phyloP scores from a whole-genome alignment of 495 filamentous ascomycete genomes.

The Chlorociboria aeruginascens region DNA sequence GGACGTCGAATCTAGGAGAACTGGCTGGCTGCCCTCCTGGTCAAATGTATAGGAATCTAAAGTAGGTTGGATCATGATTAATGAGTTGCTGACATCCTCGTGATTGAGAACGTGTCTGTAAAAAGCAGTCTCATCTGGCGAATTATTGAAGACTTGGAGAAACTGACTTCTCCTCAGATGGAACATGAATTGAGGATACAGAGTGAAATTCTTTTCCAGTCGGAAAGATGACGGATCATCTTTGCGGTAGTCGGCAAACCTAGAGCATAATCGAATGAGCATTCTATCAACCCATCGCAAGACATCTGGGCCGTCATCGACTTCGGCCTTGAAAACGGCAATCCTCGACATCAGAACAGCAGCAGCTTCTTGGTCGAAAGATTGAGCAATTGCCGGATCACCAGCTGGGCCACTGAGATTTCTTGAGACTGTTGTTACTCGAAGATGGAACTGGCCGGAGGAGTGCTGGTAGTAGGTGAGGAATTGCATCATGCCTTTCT shows the following conservation, averaged over 20 bases:
- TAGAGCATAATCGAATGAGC: slow-evolving; percentile 92
- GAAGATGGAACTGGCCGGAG: slow-evolving; percentile 88
- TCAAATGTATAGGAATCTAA: slow-evolving; percentile 96
- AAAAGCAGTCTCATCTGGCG: slow-evolving; percentile 96
- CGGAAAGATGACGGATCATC: slow-evolving; percentile 97
- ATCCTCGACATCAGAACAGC: slow-evolving; percentile 98
- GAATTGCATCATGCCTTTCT: slow-evolving; percentile 97
- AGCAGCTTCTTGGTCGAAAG: slow-evolving; percentile 96
- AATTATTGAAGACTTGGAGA: slow-evolving; percentile 99
- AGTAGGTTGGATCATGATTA: slow-evolving; percentile 98
- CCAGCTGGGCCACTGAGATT: slow-evolving; percentile 90
- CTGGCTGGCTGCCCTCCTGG: slow-evolving; percentile 79
- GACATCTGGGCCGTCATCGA: slow-evolving; percentile 98
- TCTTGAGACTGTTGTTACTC: slow-evolving; percentile 86
- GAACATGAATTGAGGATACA: slow-evolving; percentile 99
- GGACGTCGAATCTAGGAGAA: slow-evolving; percentile 88
- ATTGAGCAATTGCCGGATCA: slow-evolving; percentile 94
- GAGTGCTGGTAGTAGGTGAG: slow-evolving; percentile 98
- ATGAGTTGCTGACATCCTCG: slow-evolving; percentile 91
- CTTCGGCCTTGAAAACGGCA: slow-evolving; percentile 97
- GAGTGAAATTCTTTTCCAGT: slow-evolving; percentile 96
- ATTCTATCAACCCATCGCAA: slow-evolving; percentile 98
- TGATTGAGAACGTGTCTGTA: slow-evolving; percentile 95
- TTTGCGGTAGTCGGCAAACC: slow-evolving; percentile 97
- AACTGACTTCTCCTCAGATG: slow-evolving; percentile 95